Conservation (phyloP, 2,329 filamentous ascomycete genomes). For the Colletotrichum higginsianum region DNA sequence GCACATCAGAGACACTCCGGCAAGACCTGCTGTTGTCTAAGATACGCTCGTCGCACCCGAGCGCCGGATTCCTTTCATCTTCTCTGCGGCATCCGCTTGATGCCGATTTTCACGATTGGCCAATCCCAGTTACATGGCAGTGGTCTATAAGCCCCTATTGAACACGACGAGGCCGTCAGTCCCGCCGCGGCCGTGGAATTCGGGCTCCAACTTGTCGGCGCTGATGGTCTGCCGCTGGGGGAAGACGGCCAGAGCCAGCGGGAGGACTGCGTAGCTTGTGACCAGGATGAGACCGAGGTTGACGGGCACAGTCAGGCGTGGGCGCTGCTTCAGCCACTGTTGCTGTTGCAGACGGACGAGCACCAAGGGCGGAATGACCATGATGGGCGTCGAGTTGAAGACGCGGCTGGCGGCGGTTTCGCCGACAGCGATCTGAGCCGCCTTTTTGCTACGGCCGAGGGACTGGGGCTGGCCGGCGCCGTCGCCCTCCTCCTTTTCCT, state of each 20-base stretch:
- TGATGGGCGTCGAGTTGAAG: slow-evolving; percentile 95
- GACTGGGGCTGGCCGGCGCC: slow-evolving; percentile 75
- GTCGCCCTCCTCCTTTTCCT: slow-evolving; percentile 71
- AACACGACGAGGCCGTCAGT: slow-evolving; percentile 91
- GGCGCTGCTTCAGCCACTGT: slow-evolving; percentile 84
- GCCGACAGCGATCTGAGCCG: slow-evolving; percentile 89
- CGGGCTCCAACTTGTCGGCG: slow-evolving; percentile 82
- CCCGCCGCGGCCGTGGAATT: slow-evolving; percentile 88
- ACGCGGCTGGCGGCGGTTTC: slow-evolving; percentile 95
- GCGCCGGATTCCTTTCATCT: background rate
- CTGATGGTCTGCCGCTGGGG: slow-evolving; percentile 89
- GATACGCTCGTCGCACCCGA: slow-evolving; percentile 6
- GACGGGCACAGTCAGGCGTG: slow-evolving; percentile 82
- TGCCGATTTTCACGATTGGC: slow-evolving; percentile 12
- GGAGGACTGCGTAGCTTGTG: slow-evolving; percentile 90
- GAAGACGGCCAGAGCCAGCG: slow-evolving; percentile 91
- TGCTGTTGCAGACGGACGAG: slow-evolving; percentile 88
- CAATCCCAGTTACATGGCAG: background rate
- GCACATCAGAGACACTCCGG: slow-evolving; percentile 16
- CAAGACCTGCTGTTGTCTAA: slow-evolving; percentile 7
- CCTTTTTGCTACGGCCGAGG: slow-evolving; percentile 89
- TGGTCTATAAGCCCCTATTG: slow-evolving; percentile 85
- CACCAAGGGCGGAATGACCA: slow-evolving; percentile 92
- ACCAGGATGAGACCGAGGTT: slow-evolving; percentile 90
- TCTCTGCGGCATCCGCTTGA: background rate